Percentiles rank a stretch among this genome's conserved stretches.
Evolutionary conservation across 805 yeast genomes (phyloP).

Genomic region (Jamesozyma rosinii): DNA sequence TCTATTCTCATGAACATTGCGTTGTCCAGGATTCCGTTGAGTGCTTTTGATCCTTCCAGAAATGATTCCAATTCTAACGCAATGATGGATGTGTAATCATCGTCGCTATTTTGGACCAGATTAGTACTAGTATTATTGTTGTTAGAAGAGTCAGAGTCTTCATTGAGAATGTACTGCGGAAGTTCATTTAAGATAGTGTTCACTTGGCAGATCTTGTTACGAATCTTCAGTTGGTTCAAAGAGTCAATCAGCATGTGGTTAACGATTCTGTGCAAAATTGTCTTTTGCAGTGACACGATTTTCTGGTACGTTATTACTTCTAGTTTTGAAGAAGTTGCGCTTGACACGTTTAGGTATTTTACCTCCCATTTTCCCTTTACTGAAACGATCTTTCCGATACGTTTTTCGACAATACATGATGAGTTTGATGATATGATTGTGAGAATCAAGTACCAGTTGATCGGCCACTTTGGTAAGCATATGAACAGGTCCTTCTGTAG

Average conservation of each 20-base stretch:
- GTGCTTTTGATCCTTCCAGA: slow-evolving; percentile 23
- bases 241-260: slow-evolving; percentile 32
- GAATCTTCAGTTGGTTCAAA: slow-evolving; percentile 26
- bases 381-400: slow-evolving; percentile 29
- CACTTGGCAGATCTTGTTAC: slow-evolving; percentile 20
- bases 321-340: slow-evolving; percentile 20
- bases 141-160: slow-evolving; percentile 1
- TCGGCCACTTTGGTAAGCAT: slow-evolving; percentile 30
- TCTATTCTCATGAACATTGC: slow-evolving; percentile 28
- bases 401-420: slow-evolving; percentile 27
- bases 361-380: slow-evolving; percentile 28
- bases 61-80: slow-evolving; percentile 26
- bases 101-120: background rate
- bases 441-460: slow-evolving; percentile 29
- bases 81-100: slow-evolving; percentile 20
- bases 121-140: background rate
- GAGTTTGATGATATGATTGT: slow-evolving; percentile 28
- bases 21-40: slow-evolving; percentile 22
- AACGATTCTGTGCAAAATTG: slow-evolving; percentile 27
- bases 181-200: slow-evolving; percentile 10
- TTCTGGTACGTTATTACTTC: slow-evolving; percentile 30
- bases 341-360: slow-evolving; percentile 22
- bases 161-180: slow-evolving; percentile 20
- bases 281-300: slow-evolving; percentile 22
- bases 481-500: slow-evolving; percentile 26